These are phyloP conservation scores for Prunus kanzakura DNA, from an alignment of 306 rosid genomes.

Conservation along the genomic window DNA sequence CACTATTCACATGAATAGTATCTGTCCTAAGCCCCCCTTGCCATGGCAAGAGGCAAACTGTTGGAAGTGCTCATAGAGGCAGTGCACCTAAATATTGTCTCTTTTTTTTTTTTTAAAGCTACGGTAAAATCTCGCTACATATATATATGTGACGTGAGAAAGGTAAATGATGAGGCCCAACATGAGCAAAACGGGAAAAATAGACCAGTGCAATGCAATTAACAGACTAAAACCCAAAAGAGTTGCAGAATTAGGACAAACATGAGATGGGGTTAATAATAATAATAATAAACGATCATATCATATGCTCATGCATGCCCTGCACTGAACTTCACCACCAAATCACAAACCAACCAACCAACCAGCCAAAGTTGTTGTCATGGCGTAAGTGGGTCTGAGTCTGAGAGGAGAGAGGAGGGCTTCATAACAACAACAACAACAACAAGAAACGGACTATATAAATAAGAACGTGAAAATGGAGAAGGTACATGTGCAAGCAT, in stretches of 20 bases:
- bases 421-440: too few species aligned
- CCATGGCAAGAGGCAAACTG: too few species aligned
- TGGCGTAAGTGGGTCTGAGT: conserved; percentile 6
- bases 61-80: too few species aligned
- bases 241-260: background rate
- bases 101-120: too few species aligned
- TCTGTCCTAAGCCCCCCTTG: too few species aligned
- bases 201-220: background rate
- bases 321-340: background rate
- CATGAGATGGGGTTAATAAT: background rate
- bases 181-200: background rate
- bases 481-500: conserved; percentile 41
- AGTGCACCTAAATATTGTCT: too few species aligned
- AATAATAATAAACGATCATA: too few species aligned
- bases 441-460: conserved; percentile 9
- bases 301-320: too few species aligned
- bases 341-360: background rate
- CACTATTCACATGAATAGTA: too few species aligned
- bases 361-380: background rate
- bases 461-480: background rate
- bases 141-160: background rate
- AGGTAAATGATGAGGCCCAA: background rate
- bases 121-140: too few species aligned
- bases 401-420: too few species aligned
- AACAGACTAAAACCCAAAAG: background rate